phyloP scores from a whole-genome alignment of 2,329 filamentous ascomycete genomes.

The Ceratocystis smalleyi region DNA sequence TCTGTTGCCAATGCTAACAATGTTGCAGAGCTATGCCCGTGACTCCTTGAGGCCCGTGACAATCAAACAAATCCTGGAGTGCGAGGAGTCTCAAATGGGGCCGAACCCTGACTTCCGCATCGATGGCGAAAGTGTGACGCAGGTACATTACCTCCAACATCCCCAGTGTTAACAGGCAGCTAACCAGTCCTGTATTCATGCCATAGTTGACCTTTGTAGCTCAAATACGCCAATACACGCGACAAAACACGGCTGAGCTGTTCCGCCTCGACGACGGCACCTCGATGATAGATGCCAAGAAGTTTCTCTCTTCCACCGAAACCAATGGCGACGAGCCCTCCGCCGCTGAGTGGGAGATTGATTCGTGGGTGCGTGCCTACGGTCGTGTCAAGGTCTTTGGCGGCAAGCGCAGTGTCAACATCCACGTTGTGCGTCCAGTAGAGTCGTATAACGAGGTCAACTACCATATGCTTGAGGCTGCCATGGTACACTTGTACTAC shows the following conservation, averaged over 20 bases:
- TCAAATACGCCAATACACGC: constrained; percentile 72
- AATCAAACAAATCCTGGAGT: constrained; percentile 83
- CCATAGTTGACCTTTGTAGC: constrained; percentile 55
- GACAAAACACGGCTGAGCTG: constrained; percentile 80
- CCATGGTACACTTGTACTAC: constrained; percentile 73
- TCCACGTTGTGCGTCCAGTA: constrained; percentile 66
- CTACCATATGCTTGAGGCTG: constrained; percentile 81
- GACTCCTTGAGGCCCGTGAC: constrained; percentile 87
- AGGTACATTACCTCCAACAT: constrained; percentile 25
- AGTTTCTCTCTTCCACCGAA: constrained; percentile 33
- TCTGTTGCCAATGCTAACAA: not conserved
- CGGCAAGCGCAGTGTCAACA: constrained; percentile 65
- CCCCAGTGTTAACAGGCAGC: not conserved
- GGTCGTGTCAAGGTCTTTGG: constrained; percentile 73
- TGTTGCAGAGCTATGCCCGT: constrained; percentile 46
- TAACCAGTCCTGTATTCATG: not conserved
- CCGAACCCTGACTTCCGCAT: constrained; percentile 56
- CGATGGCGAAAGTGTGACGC: constrained; percentile 56
- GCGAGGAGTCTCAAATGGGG: constrained; percentile 55
- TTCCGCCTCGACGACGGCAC: constrained; percentile 94
- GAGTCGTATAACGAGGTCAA: constrained; percentile 82
- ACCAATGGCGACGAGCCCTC: constrained; percentile 23
- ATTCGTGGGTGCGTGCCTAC: constrained; percentile 72
- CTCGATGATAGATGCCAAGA: constrained; percentile 77
- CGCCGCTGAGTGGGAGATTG: constrained; percentile 41